A percentile compares a stretch with the other conserved stretches of the same genome.
phyloP scores from a whole-genome alignment of 495 filamentous ascomycete species.

The Xylaria flabelliformis region DNA sequence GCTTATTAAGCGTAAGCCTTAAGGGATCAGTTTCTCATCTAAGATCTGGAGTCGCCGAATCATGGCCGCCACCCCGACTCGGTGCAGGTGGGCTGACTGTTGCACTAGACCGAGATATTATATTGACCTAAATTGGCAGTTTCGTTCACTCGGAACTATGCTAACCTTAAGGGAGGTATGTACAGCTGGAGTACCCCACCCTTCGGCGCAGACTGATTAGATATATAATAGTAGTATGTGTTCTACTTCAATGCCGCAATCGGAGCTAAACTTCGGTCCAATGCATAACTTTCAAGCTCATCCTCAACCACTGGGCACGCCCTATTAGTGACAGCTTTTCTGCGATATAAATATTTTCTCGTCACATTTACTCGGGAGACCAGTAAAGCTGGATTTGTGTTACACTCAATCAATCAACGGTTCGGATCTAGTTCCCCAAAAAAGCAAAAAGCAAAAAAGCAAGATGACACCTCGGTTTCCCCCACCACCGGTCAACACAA shows the following conservation, averaged over 20 bases:
- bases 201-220: neutral
- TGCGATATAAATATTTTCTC: neutral
- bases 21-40: neutral
- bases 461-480: slow-evolving; percentile 66
- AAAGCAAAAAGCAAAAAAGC: slow-evolving; percentile 12
- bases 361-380: neutral
- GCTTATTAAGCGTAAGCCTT: neutral
- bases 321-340: slow-evolving; percentile 7
- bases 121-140: neutral
- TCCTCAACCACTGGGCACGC: neutral
- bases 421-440: neutral
- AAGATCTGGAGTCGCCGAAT: neutral
- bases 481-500: slow-evolving; percentile 79
- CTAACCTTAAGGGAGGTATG: neutral
- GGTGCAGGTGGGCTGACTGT: neutral
- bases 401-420: neutral
- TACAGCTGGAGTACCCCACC: neutral
- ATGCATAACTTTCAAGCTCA: neutral
- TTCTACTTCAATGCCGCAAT: slow-evolving; percentile 12
- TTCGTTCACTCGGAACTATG: neutral
- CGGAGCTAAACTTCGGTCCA: slow-evolving; percentile 17
- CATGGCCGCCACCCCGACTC: neutral
- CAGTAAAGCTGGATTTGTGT: neutral
- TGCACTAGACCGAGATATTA: neutral
- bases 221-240: neutral